A percentile compares a stretch with the other conserved stretches of the same genome.
phyloP scores from a whole-genome alignment of 2,329 filamentous ascomycete genomes.

The Fusarium falciforme region DNA sequence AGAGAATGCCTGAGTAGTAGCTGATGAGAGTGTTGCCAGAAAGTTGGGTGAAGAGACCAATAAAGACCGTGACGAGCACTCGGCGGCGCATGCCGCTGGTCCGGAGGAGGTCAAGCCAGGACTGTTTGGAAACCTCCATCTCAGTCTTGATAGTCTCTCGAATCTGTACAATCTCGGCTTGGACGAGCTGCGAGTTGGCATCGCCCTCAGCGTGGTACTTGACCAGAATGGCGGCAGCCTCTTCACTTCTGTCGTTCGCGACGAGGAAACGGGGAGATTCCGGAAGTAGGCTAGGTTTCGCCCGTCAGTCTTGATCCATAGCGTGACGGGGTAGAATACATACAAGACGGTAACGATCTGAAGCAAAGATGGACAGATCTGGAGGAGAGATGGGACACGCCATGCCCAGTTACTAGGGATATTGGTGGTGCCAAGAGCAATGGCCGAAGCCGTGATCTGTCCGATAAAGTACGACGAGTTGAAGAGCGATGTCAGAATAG shows the following conservation, averaged over 20 bases:
- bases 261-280: conserved; percentile 51
- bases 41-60: conserved; percentile 66
- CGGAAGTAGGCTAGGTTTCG: conserved; percentile 26
- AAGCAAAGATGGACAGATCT: conserved; percentile 53
- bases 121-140: conserved; percentile 60
- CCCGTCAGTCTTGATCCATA: background rate
- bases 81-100: conserved; percentile 62
- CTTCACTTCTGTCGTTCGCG: conserved; percentile 45
- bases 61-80: conserved; percentile 59
- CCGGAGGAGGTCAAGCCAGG: conserved; percentile 64
- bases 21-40: conserved; percentile 58
- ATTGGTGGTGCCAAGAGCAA: conserved; percentile 58
- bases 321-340: conserved; percentile 1
- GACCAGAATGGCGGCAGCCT: conserved; percentile 47
- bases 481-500: conserved; percentile 54
- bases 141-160: conserved; percentile 66
- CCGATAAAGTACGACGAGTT: conserved; percentile 66
- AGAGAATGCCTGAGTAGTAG: conserved; percentile 48
- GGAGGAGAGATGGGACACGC: conserved; percentile 58
- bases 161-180: conserved; percentile 71
- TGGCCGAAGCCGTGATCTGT: conserved; percentile 60
- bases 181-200: conserved; percentile 61
- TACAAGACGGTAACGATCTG: conserved; percentile 55
- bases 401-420: conserved; percentile 46
- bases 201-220: conserved; percentile 66